A percentile compares a stretch with the other conserved stretches of the same genome.
These are phyloP conservation scores for Hyphopichia khmerensis DNA, from an alignment of 1,139 yeast genomes.

Conservation along the genomic window DNA sequence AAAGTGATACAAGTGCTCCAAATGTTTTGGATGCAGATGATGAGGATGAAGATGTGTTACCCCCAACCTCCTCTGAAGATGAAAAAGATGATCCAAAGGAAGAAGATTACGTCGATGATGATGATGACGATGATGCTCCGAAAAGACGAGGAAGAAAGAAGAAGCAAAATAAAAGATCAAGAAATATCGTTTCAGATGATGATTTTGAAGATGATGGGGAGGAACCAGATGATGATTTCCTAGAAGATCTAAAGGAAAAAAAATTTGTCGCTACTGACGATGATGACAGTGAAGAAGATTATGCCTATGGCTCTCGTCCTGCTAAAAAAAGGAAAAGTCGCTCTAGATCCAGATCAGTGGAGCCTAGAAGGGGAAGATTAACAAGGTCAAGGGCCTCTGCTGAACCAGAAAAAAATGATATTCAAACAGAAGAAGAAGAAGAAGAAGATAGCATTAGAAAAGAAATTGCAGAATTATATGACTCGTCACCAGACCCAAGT, in stretches of 20 bases:
- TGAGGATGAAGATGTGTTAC: slow-evolving; percentile 3
- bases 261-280: slow-evolving; percentile 41
- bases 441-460: slow-evolving; percentile 44
- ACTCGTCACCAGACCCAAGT: slow-evolving; percentile 52
- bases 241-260: slow-evolving; percentile 29
- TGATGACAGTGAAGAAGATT: slow-evolving; percentile 26
- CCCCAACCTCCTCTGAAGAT: slow-evolving; percentile 7
- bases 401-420: slow-evolving; percentile 23
- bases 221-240: slow-evolving; percentile 30
- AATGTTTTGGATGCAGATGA: slow-evolving; percentile 4
- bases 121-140: slow-evolving; percentile 25
- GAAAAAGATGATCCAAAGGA: slow-evolving; percentile 14
- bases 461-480: slow-evolving; percentile 53
- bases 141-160: slow-evolving; percentile 11
- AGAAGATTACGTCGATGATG: slow-evolving; percentile 23
- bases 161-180: slow-evolving; percentile 16
- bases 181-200: slow-evolving; percentile 18
- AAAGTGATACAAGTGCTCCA: slow-evolving; percentile 7
- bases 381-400: slow-evolving; percentile 13
- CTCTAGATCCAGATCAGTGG: slow-evolving; percentile 26
- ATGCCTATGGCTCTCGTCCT: slow-evolving; percentile 23
- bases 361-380: slow-evolving; percentile 19
- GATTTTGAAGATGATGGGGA: slow-evolving; percentile 30
- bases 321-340: slow-evolving; percentile 18
- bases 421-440: slow-evolving; percentile 23